Percentiles rank a stretch among this genome's conserved stretches.
Conservation (phyloP, 306 rosid genomes). For the Sicyos baderoa region DNA sequence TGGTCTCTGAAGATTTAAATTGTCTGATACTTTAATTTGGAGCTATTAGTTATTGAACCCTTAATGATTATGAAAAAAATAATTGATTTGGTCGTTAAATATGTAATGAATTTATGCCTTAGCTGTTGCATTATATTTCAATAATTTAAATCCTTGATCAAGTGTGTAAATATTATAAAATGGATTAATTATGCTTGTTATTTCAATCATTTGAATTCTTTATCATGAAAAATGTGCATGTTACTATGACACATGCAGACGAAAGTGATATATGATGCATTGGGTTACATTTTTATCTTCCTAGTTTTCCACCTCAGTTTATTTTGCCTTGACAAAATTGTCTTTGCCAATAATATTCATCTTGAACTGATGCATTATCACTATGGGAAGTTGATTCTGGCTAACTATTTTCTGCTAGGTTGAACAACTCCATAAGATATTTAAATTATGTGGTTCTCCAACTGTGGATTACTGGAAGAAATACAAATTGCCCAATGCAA, state of each 20-base stretch:
- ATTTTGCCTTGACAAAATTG: neutral
- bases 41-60: neutral
- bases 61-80: neutral
- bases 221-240: neutral
- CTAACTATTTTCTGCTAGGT: slow-evolving; percentile 40
- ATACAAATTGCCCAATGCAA: slow-evolving; percentile 75
- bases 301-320: neutral
- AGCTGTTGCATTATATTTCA: slow-evolving; percentile 9
- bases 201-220: neutral
- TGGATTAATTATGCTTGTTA: neutral
- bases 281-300: too few relatives aligned
- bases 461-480: slow-evolving; percentile 85
- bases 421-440: slow-evolving; percentile 95
- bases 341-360: neutral
- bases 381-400: neutral
- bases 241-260: neutral
- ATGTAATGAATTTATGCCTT: neutral
- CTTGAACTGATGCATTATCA: neutral
- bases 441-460: slow-evolving; percentile 94
- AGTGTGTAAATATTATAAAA: neutral
- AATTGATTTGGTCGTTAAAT: neutral
- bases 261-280: neutral
- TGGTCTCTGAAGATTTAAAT: neutral
- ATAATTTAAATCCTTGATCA: neutral
- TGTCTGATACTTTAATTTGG: neutral